phyloP scores from a whole-genome alignment of 805 yeast species.

The Millerozyma acaciae region DNA sequence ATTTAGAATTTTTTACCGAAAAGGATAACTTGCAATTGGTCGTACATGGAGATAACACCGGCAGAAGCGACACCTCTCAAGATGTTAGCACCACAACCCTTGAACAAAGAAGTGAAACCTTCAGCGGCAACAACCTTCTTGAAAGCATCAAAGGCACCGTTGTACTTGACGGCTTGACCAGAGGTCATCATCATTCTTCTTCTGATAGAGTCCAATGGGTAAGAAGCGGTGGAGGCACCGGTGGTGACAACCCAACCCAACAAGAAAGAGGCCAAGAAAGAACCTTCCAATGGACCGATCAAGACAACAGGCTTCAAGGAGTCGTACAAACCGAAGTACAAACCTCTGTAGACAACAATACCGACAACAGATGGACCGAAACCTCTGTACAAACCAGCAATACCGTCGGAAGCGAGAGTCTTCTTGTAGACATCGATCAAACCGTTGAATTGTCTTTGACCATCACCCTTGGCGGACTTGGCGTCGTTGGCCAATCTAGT shows the following conservation, averaged over 20 bases:
- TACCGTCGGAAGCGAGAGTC: constrained; percentile 93
- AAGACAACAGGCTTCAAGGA: constrained; percentile 92
- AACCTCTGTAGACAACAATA: constrained; percentile 98
- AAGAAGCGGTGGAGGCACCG: constrained; percentile 97
- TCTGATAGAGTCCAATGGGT: constrained; percentile 98
- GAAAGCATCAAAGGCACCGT: constrained; percentile 94
- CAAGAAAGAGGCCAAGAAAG: constrained; percentile 91
- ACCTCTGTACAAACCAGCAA: constrained; percentile 99
- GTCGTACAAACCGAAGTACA: constrained; percentile 97
- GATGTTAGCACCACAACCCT: constrained; percentile 99
- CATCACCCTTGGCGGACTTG: constrained; percentile 79
- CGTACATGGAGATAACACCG: constrained; percentile 97
- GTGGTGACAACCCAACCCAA: constrained; percentile 98
- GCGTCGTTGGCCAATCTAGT: constrained; percentile 99
- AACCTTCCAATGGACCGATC: constrained; percentile 92
- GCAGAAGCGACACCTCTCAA: constrained; percentile 99
- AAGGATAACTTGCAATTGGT: constrained; percentile 89
- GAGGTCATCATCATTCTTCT: constrained; percentile 99
- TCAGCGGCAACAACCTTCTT: constrained; percentile 90
- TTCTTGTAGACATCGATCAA: constrained; percentile 93
- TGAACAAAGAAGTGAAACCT: constrained; percentile 90
- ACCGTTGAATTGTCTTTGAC: constrained; percentile 97
- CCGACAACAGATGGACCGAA: constrained; percentile 98
- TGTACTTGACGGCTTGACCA: constrained; percentile 96
- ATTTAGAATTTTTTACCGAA: constrained; percentile 86